Percentiles rank a stretch among this genome's conserved stretches.
Evolutionary conservation across 805 yeast species (phyloP).

Genomic region (Zygotorulaspora florentina): DNA sequence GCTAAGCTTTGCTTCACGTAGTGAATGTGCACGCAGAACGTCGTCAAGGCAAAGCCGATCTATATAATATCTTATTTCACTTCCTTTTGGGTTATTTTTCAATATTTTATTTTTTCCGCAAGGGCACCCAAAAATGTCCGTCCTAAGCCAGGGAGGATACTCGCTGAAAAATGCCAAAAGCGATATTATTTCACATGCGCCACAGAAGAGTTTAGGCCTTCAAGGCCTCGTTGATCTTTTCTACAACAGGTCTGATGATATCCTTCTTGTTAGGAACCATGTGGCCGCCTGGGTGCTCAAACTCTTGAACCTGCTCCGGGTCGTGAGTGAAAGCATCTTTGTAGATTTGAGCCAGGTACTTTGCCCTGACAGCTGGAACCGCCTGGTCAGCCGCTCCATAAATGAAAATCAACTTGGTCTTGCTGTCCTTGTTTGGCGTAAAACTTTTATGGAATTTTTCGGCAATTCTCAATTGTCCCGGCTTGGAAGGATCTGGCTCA

Average conservation of each 20-base stretch:
- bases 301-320: slow-evolving; percentile 39
- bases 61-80: neutral
- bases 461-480: slow-evolving; percentile 36
- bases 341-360: slow-evolving; percentile 53
- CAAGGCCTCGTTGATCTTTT: slow-evolving; percentile 30
- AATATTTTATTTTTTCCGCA: neutral
- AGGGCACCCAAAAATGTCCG: neutral
- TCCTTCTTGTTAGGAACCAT: slow-evolving; percentile 87
- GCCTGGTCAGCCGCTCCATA: slow-evolving; percentile 85
- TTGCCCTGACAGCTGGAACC: slow-evolving; percentile 68
- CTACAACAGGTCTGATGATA: slow-evolving; percentile 41
- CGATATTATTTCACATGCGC: neutral
- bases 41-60: neutral
- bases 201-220: neutral
- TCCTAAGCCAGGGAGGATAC: neutral
- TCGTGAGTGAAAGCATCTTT: slow-evolving; percentile 35
- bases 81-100: neutral
- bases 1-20: no score
- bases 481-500: slow-evolving; percentile 37
- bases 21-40: neutral
- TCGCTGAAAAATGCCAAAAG: neutral
- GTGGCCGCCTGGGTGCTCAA: slow-evolving; percentile 95
- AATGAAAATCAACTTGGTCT: slow-evolving; percentile 60
- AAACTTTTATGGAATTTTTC: slow-evolving; percentile 35
- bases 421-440: slow-evolving; percentile 30